Percentiles rank a stretch among this genome's conserved stretches.
Evolutionary conservation across 305 asterid genomes (phyloP).

Genomic region (Fraxinus platypoda): DNA sequence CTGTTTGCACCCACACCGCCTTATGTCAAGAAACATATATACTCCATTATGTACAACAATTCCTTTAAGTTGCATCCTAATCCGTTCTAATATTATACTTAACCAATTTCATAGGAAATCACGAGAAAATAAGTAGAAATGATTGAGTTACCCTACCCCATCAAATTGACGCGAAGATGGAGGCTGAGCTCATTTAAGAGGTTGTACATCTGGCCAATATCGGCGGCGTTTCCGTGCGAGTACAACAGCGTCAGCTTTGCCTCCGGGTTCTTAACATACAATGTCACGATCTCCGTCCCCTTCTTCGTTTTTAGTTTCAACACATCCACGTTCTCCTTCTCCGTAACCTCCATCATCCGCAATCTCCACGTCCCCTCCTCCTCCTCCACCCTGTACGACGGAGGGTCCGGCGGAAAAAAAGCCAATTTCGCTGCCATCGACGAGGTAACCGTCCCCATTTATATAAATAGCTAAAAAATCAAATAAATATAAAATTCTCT

Average conservation of each 20-base stretch:
- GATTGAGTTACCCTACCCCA: constrained; percentile 47
- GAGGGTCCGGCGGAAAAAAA: constrained; percentile 89
- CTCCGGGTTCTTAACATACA: constrained; percentile 71
- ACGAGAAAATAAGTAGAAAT: constrained; percentile 1
- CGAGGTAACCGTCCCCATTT: constrained; percentile 92
- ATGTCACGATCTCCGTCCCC: constrained; percentile 70
- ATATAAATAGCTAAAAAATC: not conserved
- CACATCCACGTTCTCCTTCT: constrained; percentile 75
- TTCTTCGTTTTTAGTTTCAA: constrained; percentile 74
- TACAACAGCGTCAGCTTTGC: constrained; percentile 77
- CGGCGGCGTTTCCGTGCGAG: constrained; percentile 98
- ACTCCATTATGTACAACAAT: constrained; percentile 7
- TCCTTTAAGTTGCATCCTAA: constrained; percentile 1
- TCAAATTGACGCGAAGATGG: constrained; percentile 83
- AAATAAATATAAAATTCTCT: not conserved
- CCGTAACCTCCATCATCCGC: constrained; percentile 75
- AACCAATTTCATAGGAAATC: not conserved
- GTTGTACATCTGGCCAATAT: constrained; percentile 95
- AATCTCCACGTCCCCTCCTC: constrained; percentile 60
- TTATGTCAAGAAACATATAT: not conserved
- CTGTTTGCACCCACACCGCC: not conserved
- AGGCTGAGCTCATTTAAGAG: constrained; percentile 83
- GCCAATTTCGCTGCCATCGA: constrained; percentile 96
- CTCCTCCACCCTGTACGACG: constrained; percentile 65
- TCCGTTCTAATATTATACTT: not conserved